Percentiles rank a stretch among this genome's conserved stretches.
These are phyloP conservation scores for Penicillium taxi DNA, from an alignment of 495 filamentous ascomycete species.

Conservation along the genomic window DNA sequence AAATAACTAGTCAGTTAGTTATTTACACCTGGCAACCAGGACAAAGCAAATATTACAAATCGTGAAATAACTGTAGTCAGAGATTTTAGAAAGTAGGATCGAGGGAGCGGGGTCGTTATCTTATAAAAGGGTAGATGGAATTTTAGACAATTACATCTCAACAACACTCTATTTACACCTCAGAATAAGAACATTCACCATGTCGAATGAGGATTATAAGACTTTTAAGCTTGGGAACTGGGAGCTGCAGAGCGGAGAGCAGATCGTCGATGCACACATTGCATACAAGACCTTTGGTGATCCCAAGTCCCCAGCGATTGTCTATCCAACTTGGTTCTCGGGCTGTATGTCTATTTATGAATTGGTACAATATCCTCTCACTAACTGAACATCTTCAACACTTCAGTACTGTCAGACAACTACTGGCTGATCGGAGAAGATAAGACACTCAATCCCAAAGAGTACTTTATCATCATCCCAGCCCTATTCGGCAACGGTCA, in stretches of 20 bases:
- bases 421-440: constrained; percentile 58
- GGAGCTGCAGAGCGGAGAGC: constrained; percentile 51
- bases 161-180: too few species aligned
- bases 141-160: not conserved
- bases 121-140: not conserved
- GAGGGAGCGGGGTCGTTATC: constrained; percentile 20
- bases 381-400: not conserved
- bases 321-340: constrained; percentile 68
- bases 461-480: constrained; percentile 63
- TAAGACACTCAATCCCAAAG: constrained; percentile 50
- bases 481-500: constrained; percentile 69
- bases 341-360: constrained; percentile 34
- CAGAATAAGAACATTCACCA: constrained; percentile 5
- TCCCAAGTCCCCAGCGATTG: constrained; percentile 51
- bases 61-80: too few species aligned
- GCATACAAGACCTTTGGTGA: constrained; percentile 67
- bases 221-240: constrained; percentile 54
- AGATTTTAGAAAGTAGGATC: too few species aligned
- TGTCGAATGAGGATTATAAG: constrained; percentile 35
- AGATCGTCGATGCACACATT: constrained; percentile 49
- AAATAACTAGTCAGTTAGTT: too few species aligned
- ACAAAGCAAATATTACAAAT: too few species aligned
- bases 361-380: not conserved
- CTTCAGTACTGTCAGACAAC: constrained; percentile 51
- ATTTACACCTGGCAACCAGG: too few species aligned